Base-by-base conservation (phyloP, 257 asterid species). In the Capsicum pubescens region DNA sequence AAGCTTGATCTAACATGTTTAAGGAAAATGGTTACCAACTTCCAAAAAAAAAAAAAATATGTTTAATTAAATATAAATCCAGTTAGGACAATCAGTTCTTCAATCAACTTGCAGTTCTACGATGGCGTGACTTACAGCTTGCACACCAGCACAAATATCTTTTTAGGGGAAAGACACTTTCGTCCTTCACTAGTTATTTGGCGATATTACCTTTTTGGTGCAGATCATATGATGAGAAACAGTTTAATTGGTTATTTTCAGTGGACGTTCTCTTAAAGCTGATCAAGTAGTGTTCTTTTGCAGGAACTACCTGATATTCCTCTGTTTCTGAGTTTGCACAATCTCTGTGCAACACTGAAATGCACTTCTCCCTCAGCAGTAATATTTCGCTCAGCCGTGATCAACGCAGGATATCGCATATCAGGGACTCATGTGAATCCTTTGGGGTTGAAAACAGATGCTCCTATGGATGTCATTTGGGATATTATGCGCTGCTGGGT, bases 401-500 rank as follows among this genome's bases (percentile, higher is more conserved):
- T 97, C 82, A 93, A 95, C 85, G 98, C 99, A 8, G 99, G 99
- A 67, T 97, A 95, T 87, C 97, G 92, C 83, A 95, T 97, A 86
- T 97, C 99, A 44, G 98, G 99, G 71, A 95, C 92, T 84, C 99
- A 97, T 84, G 98, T 92, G 59, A 89, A 92, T 85, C 97, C 98
- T 17, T 87, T 97, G 77, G 98, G 98, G 86, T 84, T 97, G 89
- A 97, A 97, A 85, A 93, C 98, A 3, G 97, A 97, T 87, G 99
- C 99, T 85, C 99, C 99, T 26, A 97, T 97, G 99, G 90, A 97
- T 59, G 97, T 95, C 66, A 89, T 97, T 72, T 97, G 98, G 99
- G 99, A 97, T 88, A 93, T 97, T 14, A 97, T 97, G 99, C 98
- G 99, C 50, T 97, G 98, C 87, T 97, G 99, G 99, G 99, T 97